Percentiles rank a stretch among this genome's conserved stretches.
These are phyloP conservation scores for Dothideomycetes sp. DNA, from an alignment of 2,329 filamentous ascomycete genomes.

Conservation along the genomic window DNA sequence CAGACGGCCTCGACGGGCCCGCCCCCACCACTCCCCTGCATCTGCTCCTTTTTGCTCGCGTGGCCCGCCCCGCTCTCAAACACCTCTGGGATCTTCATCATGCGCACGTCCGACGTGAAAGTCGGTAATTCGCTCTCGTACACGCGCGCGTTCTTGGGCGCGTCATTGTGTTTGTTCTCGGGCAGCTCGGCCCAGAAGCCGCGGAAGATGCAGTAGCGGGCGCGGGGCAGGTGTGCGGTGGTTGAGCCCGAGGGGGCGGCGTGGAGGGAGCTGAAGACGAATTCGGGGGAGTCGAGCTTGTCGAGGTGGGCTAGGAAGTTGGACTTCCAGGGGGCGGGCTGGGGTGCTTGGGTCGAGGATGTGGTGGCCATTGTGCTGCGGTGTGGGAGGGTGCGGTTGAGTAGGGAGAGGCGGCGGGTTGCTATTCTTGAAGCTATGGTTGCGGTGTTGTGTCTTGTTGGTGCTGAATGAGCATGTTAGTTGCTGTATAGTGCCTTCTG, in stretches of 20 bases:
- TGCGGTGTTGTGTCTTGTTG: constrained; percentile 11
- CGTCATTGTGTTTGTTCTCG: constrained; percentile 60
- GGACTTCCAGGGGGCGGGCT: constrained; percentile 40
- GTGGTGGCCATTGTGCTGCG: constrained; percentile 35
- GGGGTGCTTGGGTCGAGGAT: constrained; percentile 22
- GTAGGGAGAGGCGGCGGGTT: constrained; percentile 24
- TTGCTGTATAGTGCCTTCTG: too few species aligned
- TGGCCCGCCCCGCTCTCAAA: constrained; percentile 40
- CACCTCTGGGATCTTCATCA: constrained; percentile 71
- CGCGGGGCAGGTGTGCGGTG: constrained; percentile 40
- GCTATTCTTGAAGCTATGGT: constrained; percentile 27
- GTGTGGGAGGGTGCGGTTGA: constrained; percentile 20
- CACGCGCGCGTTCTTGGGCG: constrained; percentile 55
- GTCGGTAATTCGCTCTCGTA: constrained; percentile 71
- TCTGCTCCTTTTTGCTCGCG: constrained; percentile 31
- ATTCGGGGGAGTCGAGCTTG: constrained; percentile 38
- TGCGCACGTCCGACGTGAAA: constrained; percentile 80
- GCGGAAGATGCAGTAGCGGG: constrained; percentile 72
- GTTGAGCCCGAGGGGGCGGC: constrained; percentile 29
- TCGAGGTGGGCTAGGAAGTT: constrained; percentile 38
- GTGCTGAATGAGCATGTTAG: not conserved
- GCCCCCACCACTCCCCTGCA: constrained; percentile 48
- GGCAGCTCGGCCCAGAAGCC: constrained; percentile 71
- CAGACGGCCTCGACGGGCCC: constrained; percentile 71
- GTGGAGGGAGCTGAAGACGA: constrained; percentile 40